These are phyloP conservation scores for Cystobasidium pallidum DNA, from an alignment of 1,284 basidiomycete species.

Conservation along the genomic window DNA sequence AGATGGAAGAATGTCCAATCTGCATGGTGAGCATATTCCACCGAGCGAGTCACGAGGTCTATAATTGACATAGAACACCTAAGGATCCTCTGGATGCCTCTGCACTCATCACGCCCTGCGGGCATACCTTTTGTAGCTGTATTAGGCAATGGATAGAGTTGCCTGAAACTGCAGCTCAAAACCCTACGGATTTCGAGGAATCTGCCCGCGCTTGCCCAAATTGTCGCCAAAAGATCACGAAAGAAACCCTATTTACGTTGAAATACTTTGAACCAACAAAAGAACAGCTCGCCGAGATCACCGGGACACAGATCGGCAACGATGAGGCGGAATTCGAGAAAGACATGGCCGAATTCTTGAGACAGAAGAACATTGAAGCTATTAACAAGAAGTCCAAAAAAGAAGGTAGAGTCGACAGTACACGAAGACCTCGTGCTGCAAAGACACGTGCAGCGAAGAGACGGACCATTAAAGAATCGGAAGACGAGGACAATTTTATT, in stretches of 20 bases:
- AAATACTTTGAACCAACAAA: conserved; percentile 48
- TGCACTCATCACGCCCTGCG: conserved; percentile 11
- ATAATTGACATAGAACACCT: too few relatives aligned
- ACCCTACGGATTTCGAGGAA: conserved; percentile 32
- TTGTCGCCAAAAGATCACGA: conserved; percentile 47
- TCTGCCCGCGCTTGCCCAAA: conserved; percentile 48
- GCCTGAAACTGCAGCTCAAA: conserved; percentile 7
- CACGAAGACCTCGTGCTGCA: conserved; percentile 11
- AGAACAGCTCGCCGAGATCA: conserved; percentile 43
- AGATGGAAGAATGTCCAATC: conserved; percentile 23
- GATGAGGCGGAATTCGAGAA: conserved; percentile 22
- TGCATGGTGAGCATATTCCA: neutral
- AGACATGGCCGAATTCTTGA: conserved; percentile 7
- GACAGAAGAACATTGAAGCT: conserved; percentile 43
- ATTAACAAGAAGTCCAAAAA: conserved; percentile 34
- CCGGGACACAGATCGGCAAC: neutral
- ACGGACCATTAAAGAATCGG: conserved; percentile 18
- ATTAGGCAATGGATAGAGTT: conserved; percentile 22
- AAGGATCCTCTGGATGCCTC: conserved; percentile 23
- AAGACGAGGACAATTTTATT: conserved; percentile 53
- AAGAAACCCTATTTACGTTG: conserved; percentile 41
- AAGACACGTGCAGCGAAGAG: conserved; percentile 28
- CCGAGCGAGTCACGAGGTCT: too few relatives aligned
- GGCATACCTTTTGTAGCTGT: conserved; percentile 15
- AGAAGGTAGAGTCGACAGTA: neutral